Percentiles rank a stretch among this genome's conserved stretches.
phyloP scores from a whole-genome alignment of 371 early-diverging fungal species.

The Smittium mucronatum region DNA sequence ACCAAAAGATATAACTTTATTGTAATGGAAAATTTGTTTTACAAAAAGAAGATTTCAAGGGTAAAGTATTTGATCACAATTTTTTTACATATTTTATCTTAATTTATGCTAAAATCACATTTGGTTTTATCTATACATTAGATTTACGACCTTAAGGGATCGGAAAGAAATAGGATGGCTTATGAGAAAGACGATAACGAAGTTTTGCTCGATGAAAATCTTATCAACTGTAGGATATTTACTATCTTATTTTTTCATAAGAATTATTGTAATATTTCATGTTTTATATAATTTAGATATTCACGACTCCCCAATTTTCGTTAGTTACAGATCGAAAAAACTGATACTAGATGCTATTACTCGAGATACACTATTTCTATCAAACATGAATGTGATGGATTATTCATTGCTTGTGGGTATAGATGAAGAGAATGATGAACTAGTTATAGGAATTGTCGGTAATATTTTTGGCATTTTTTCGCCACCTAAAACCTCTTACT shows the following conservation, averaged over 20 bases:
- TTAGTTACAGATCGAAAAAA: conserved; percentile 72
- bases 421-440: conserved; percentile 61
- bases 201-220: conserved; percentile 4
- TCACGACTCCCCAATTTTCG: conserved; percentile 70
- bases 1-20: conserved; percentile 66
- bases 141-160: conserved; percentile 92
- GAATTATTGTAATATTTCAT: too few relatives aligned
- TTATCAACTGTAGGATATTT: neutral
- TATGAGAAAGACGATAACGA: conserved; percentile 33
- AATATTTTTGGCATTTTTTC: too few relatives aligned
- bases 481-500: too few relatives aligned
- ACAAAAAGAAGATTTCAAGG: conserved; percentile 50
- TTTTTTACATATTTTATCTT: too few relatives aligned
- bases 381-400: conserved; percentile 85
- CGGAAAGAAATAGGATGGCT: conserved; percentile 81
- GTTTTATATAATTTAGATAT: too few relatives aligned
- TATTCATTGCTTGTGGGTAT: conserved; percentile 87
- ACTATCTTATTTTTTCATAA: too few relatives aligned
- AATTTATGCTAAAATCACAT: too few relatives aligned
- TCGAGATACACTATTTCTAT: conserved; percentile 82
- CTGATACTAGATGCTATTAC: conserved; percentile 61
- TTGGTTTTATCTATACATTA: too few relatives aligned
- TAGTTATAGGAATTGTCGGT: conserved; percentile 78
- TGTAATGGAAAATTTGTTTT: conserved; percentile 92
- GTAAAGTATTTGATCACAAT: too few relatives aligned